Evolutionary conservation across 768 basidiomycete genomes (phyloP), one percentile per base, ranked within the genome.

Genomic region (Epithele typhae): DNA sequence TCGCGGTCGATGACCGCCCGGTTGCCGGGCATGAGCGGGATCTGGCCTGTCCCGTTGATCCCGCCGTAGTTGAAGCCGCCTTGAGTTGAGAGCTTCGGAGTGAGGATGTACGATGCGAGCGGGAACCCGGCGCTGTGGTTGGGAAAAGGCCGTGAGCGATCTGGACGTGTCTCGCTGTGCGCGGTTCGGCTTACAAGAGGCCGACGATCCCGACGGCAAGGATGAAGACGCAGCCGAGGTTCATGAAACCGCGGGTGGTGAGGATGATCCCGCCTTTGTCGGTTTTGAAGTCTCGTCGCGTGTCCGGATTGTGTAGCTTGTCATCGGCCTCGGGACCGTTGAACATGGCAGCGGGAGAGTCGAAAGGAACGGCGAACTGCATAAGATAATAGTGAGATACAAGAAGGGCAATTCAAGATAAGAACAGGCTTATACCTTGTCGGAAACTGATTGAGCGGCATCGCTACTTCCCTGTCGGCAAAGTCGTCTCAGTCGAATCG

Each of bases 181-280:
- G n/a, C n/a, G n/a, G n/a, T n/a, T 34, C n/a, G 14, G 65, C 80
- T 64, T 59, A 84, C 84, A 87, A 87, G 34, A 84, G 70, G 8
- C 72, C 61, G 9, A 83, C 45, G 36, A 78, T 65, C 15, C 66
- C 67, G 42, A 62, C 40, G 18, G 74, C 64, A 10, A 91, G 63
- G 40, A 84, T 32, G 38, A 71, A 46, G 12, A 92, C 68, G 58
- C 84, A 90, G 1, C 88, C 82, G 0, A 87, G 59, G 59, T 93
- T 92, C 9, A 74, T 68, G 40, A 87, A 54, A 14, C 86, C 86
- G 64, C 88, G 70, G 50, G 66, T 56, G 15, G 78, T 78, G 56
- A 80, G 71, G 34, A 74, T 62, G 51, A 72, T 65, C 15, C 75
- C 74, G 14, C 67, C 63, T 35, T 60, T 46, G 45, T 72, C 68